phyloP scores from a whole-genome alignment of 2,329 filamentous ascomycete genomes.

The Aciculosporium take region DNA sequence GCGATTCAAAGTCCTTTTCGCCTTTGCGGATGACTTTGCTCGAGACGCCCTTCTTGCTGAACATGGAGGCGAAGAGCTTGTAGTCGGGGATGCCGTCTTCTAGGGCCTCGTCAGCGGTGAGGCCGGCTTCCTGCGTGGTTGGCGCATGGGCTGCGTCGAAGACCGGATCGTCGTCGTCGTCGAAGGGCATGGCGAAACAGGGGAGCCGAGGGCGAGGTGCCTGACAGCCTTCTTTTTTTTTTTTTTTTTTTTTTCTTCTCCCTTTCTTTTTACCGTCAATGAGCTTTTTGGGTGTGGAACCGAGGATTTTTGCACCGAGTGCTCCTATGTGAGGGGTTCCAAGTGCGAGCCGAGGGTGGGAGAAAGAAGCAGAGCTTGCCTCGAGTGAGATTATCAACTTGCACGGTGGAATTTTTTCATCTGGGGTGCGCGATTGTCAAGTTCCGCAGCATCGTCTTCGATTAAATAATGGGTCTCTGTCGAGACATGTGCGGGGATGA shows the following conservation, averaged over 20 bases:
- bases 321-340: neutral
- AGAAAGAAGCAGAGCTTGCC: neutral
- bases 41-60: constrained; percentile 35
- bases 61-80: constrained; percentile 48
- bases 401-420: neutral
- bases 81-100: constrained; percentile 82
- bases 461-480: neutral
- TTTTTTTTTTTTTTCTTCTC: no score
- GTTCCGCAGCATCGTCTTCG: neutral
- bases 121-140: constrained; percentile 15
- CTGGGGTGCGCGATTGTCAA: no score
- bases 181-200: constrained; percentile 29
- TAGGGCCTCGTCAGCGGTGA: constrained; percentile 40
- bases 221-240: no score
- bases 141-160: constrained; percentile 8
- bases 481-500: neutral
- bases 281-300: neutral
- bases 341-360: no score
- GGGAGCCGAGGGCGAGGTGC: no score
- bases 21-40: constrained; percentile 69
- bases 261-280: neutral
- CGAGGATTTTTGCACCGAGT: neutral
- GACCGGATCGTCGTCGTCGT: constrained; percentile 29
- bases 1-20: constrained; percentile 93
- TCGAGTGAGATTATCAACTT: neutral